phyloP scores from a whole-genome alignment of 2,329 filamentous ascomycete genomes.

The Triangularia verruculosa region DNA sequence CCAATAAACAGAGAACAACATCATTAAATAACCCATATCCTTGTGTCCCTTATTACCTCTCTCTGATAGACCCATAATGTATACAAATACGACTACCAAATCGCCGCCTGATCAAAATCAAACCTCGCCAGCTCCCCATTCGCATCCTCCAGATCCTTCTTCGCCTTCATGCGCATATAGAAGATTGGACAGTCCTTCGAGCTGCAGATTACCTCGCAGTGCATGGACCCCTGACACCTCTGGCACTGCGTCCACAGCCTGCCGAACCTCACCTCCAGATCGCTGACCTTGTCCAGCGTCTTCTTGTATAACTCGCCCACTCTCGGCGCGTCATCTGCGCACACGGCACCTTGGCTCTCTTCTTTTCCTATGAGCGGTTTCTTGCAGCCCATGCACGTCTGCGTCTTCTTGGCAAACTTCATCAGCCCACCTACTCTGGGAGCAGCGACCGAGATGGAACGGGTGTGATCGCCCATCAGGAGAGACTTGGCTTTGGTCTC shows the following conservation, averaged over 20 bases:
- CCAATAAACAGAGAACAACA: too few species aligned
- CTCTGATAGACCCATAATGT: too few species aligned
- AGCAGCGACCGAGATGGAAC: conserved; percentile 88
- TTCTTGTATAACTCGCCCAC: conserved; percentile 93
- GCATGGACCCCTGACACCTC: conserved; percentile 94
- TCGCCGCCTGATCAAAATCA: conserved; percentile 47
- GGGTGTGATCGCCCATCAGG: conserved; percentile 88
- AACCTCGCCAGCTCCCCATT: conserved; percentile 88
- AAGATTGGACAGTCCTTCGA: conserved; percentile 98
- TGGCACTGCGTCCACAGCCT: conserved; percentile 98
- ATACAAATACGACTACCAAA: conserved; percentile 25
- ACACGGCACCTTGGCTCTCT: conserved; percentile 83
- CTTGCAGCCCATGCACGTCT: conserved; percentile 99
- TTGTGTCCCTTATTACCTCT: background rate
- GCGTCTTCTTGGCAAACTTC: conserved; percentile 97
- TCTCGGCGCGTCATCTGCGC: conserved; percentile 76
- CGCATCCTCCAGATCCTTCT: conserved; percentile 96
- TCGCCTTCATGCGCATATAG: conserved; percentile 99
- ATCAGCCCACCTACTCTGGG: conserved; percentile 90
- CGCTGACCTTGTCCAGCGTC: conserved; percentile 81
- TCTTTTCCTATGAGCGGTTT: conserved; percentile 80
- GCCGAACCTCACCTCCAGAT: conserved; percentile 89
- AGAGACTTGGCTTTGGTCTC: conserved; percentile 86
- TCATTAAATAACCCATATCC: background rate
- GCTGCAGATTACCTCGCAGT: conserved; percentile 96